Evolutionary conservation across 2,329 filamentous ascomycete genomes (phyloP), one percentile per base, ranked within the genome.

Genomic region (Parastagonospora nodorum): DNA sequence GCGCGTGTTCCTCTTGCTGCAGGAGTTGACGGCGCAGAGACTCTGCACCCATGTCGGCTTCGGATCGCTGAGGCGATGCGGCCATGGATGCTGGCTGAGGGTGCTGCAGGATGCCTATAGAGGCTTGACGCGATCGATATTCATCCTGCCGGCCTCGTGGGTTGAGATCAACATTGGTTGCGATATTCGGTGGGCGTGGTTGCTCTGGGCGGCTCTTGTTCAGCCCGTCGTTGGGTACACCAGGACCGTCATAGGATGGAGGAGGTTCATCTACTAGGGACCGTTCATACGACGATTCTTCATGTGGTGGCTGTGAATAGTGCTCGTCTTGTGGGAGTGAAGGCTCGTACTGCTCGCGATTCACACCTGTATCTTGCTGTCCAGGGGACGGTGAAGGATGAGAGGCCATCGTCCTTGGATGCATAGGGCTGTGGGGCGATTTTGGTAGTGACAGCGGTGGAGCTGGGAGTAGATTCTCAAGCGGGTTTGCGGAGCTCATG

Each of bases 31-130:
- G 66, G 30, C 68, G 69, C 1, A 74, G 58, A 28, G 66, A 68
- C 35, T 72, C 68, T 44, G 70, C 64, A 14, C 71, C 71, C 71
- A 74, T 74, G 40, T 74, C 68, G 11, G 65, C 64, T 10, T 60
- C 60, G n/a, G 67, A 66, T 40, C 67, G 69, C 31, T 69, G 64
- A 8, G 71, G 71, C 1, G 69, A 72, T n/a, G 71, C 71, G 14
- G 71, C 69, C 71, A 74, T 74, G 6, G 69, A 70, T 7, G 71
- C 68, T n/a, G 71, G 71, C 39, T 72, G 69, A 9, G 71, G 71
- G 42, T 74, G 71, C 44, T 72, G 69, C 15, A 74, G 57, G n/a
- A 73, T 63, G 5, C 61, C 64, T 8, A 72, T 56, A 1, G 69
- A 72, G 10, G 63, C 42, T 48, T 73, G 70, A 29, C 70, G 69